A percentile compares a stretch with the other conserved stretches of the same genome.
Conservation (phyloP, 2,329 filamentous ascomycete species). For the Apiospora phragmitis region DNA sequence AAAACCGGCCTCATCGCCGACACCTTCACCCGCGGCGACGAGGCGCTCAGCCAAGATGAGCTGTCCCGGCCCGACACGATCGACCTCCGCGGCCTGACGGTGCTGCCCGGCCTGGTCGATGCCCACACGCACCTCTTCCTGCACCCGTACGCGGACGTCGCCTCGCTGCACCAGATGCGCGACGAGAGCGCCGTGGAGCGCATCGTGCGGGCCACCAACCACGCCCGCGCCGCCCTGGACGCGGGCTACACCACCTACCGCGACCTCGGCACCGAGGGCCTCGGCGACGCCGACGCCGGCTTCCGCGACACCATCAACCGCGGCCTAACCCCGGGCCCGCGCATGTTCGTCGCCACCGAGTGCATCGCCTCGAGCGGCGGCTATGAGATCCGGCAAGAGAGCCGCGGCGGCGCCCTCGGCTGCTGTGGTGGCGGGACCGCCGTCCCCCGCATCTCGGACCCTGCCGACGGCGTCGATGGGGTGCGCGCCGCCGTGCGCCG, state of each 20-base stretch:
- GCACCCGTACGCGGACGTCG: slow-evolving; percentile 43
- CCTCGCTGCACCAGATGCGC: slow-evolving; percentile 47
- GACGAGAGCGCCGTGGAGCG: slow-evolving; percentile 60
- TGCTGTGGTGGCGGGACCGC: slow-evolving; percentile 26
- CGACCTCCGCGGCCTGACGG: slow-evolving; percentile 53
- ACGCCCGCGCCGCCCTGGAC: slow-evolving; percentile 51
- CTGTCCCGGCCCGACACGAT: slow-evolving; percentile 30
- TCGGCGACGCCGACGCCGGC: slow-evolving; percentile 49
- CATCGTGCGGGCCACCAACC: slow-evolving; percentile 53
- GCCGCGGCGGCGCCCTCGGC: slow-evolving; percentile 25
- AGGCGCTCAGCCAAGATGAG: not conserved
- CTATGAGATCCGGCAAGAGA: slow-evolving; percentile 51
- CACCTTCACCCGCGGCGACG: slow-evolving; percentile 30
- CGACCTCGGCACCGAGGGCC: slow-evolving; percentile 55
- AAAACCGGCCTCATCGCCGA: slow-evolving; percentile 41
- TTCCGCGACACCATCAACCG: slow-evolving; percentile 55
- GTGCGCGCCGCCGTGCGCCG: slow-evolving; percentile 47
- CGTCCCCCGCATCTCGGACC: slow-evolving; percentile 40
- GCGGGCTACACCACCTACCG: slow-evolving; percentile 61
- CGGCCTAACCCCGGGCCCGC: slow-evolving; percentile 53
- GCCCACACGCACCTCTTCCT: slow-evolving; percentile 59
- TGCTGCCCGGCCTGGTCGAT: slow-evolving; percentile 55
- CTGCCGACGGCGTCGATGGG: slow-evolving; percentile 48
- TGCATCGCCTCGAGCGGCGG: slow-evolving; percentile 49
- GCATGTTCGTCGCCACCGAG: slow-evolving; percentile 56